Base-by-base conservation (phyloP, 176 grass and related monocot species). In the Avena atlantica region DNA sequence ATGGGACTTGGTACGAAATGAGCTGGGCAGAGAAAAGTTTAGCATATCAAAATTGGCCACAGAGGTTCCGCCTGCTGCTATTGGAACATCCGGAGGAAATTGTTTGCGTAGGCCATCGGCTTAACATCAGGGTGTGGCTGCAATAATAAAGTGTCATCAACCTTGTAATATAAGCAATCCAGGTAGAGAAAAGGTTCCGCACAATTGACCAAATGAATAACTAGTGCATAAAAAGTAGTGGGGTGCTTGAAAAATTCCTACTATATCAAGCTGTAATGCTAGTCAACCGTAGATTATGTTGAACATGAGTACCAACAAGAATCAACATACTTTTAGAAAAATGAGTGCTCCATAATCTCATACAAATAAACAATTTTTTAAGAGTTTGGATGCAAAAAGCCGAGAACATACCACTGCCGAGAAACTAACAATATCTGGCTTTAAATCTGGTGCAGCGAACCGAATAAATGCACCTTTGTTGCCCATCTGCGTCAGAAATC, bases 381-480 rank as follows among this genome's bases (percentile, higher is more conserved):
- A 12, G 76, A 68, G 29, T 13, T 21, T 78, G 47, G 8, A 77
- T 31, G 24, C 16, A 81, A 49, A 17, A 62, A 15, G 31, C 14
- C 60, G 55, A 89, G 65, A 27, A 40, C 65, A 81, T 85, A 90
- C 89, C 85, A 93, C 91, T 27, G 89, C 77, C 44, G 89, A 86
- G 21, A 96, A 96, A 70, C 84, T 89, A 53, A 87, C 83, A 76
- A 93, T 94, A 86, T 95, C 91, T 15, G 91, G 92, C 72, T 93
- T 99, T 59, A 99, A 66, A 70, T 88, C 90, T 27, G 92, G 92
- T 79, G 91, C 87, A 31, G 68, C 81, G 21, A 95, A 94, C 66
- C 81, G 92, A 82, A 99, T 95, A 86, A 92, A 94, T 84, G 94
- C 97, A 86, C 97, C 97, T 82, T 93, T 99, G 86, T 99, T 99